Evolutionary conservation across 2,329 filamentous ascomycete genomes (phyloP).

Genomic region (Xenosphaeropsis pyriputrescens): DNA sequence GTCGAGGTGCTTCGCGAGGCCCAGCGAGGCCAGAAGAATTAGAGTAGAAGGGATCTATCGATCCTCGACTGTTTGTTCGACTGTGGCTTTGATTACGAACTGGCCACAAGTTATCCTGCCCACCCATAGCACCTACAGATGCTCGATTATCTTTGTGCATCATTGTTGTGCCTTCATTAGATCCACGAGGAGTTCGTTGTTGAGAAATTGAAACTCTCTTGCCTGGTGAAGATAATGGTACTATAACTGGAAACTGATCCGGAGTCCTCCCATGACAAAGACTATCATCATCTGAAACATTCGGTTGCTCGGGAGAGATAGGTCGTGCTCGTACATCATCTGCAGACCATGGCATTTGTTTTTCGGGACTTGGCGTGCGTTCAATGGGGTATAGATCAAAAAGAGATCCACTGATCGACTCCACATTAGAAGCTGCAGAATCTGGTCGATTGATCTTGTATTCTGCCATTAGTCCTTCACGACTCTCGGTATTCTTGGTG

Average conservation of each 20-base stretch:
- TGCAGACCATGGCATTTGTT: constrained; percentile 2
- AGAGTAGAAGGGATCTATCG: no score
- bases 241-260: constrained; percentile 9
- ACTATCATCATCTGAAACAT: constrained; percentile 10
- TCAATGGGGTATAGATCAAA: constrained; percentile 4
- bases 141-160: constrained; percentile 6
- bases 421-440: neutral
- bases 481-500: constrained; percentile 6
- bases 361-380: constrained; percentile 8
- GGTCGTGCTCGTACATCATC: constrained; percentile 1
- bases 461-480: constrained; percentile 4
- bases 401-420: constrained; percentile 7
- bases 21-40: no score
- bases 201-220: constrained; percentile 1
- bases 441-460: neutral
- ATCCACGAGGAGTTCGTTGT: no score
- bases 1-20: no score
- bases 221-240: constrained; percentile 11
- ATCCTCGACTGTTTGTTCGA: no score
- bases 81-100: no score
- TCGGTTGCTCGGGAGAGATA: constrained; percentile 6
- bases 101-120: constrained; percentile 1
- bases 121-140: constrained; percentile 2
- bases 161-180: neutral
- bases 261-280: constrained; percentile 7